phyloP scores from a whole-genome alignment of 2,329 filamentous ascomycete species.

The Aspergillus sp. region DNA sequence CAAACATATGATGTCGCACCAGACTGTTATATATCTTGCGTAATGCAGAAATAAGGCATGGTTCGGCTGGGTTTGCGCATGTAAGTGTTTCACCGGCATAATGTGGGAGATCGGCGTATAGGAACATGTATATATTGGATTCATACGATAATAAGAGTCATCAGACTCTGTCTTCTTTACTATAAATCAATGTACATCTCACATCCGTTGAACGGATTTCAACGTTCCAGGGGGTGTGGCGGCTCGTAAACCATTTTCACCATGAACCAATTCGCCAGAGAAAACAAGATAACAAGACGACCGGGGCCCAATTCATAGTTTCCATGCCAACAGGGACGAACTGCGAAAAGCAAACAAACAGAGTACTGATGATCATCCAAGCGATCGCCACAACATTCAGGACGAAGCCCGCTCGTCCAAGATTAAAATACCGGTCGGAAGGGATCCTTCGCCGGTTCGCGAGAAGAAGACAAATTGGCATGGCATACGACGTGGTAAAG shows the following conservation, averaged over 20 bases:
- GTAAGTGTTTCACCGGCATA: too few relatives aligned
- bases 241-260: too few relatives aligned
- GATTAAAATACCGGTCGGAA: not conserved
- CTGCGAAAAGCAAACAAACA: not conserved
- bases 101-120: too few relatives aligned
- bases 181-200: too few relatives aligned
- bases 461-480: not conserved
- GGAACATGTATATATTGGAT: too few relatives aligned
- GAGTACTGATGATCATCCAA: not conserved
- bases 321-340: too few relatives aligned
- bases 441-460: not conserved
- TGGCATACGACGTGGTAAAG: not conserved
- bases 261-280: not conserved
- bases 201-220: too few relatives aligned
- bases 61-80: not conserved
- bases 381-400: not conserved
- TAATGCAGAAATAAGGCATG: not conserved
- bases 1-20: not conserved
- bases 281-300: too few relatives aligned
- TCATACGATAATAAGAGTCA: too few relatives aligned
- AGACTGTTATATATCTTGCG: not conserved
- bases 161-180: too few relatives aligned
- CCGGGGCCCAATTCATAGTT: too few relatives aligned
- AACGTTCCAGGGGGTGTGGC: too few relatives aligned
- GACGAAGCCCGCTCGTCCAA: not conserved